Percentiles rank a stretch among this genome's conserved stretches.
Evolutionary conservation across 495 filamentous ascomycete species (phyloP).

Genomic region (Podospora pseudocomata): DNA sequence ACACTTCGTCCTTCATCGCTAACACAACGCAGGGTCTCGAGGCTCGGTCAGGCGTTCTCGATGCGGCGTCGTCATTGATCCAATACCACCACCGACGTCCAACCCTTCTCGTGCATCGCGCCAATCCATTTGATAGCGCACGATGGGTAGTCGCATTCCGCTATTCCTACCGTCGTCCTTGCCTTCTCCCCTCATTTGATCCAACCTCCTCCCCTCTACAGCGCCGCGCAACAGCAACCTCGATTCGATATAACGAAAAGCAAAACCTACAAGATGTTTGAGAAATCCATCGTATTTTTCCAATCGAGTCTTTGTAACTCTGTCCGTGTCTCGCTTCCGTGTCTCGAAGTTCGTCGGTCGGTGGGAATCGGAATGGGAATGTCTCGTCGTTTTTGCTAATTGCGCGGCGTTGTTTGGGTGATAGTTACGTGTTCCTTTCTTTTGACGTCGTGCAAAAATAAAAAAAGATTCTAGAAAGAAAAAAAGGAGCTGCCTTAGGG

Average conservation of each 20-base stretch:
- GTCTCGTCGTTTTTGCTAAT: too few relatives aligned
- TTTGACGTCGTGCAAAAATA: not conserved
- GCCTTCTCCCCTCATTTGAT: too few relatives aligned
- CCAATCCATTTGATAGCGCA: too few relatives aligned
- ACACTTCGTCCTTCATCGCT: not conserved
- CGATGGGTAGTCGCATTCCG: too few relatives aligned
- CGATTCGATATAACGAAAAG: not conserved
- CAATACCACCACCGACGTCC: not conserved
- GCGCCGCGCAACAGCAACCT: too few relatives aligned
- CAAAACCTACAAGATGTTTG: constrained; percentile 26
- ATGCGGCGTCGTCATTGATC: not conserved
- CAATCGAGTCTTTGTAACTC: not conserved
- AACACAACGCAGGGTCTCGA: not conserved
- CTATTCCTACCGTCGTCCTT: too few relatives aligned
- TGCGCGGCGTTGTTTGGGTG: not conserved
- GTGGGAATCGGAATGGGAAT: too few relatives aligned
- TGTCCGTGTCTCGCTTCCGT: not conserved
- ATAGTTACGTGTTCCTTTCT: too few relatives aligned
- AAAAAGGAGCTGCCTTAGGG: not conserved
- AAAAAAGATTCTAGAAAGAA: not conserved
- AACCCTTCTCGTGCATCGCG: too few relatives aligned
- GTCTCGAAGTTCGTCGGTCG: not conserved
- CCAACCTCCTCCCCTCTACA: too few relatives aligned
- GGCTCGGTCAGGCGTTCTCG: too few relatives aligned
- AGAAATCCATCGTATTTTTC: constrained; percentile 29